Percentiles rank a stretch among this genome's conserved stretches.
phyloP scores from a whole-genome alignment of 208 protist genomes.

The Borovskyia barvae region DNA sequence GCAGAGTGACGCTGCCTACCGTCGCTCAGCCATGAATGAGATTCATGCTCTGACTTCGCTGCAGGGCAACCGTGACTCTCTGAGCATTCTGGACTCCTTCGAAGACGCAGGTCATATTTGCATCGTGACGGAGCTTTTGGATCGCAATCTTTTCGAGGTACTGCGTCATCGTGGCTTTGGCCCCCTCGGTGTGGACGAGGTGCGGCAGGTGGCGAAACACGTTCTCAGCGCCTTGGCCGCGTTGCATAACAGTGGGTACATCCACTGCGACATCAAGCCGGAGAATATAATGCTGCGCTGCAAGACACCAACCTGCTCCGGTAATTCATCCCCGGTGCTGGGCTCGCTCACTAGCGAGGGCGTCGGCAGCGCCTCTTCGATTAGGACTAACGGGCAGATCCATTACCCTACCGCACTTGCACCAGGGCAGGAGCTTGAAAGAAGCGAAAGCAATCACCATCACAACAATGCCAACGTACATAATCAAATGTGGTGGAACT shows the following conservation, averaged over 20 bases:
- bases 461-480: slow-evolving; percentile 18
- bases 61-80: slow-evolving; percentile 32
- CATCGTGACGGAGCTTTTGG: slow-evolving; percentile 81
- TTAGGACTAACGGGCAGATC: slow-evolving; percentile 23
- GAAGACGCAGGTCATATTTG: slow-evolving; percentile 78
- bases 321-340: slow-evolving; percentile 8
- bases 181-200: slow-evolving; percentile 51
- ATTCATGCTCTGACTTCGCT: slow-evolving; percentile 61
- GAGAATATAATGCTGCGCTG: slow-evolving; percentile 93
- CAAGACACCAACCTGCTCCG: slow-evolving; percentile 2
- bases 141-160: slow-evolving; percentile 74
- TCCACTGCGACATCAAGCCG: slow-evolving; percentile 98
- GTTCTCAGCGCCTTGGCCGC: slow-evolving; percentile 50
- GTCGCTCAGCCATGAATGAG: slow-evolving; percentile 80
- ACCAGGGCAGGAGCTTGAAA: slow-evolving; percentile 17
- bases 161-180: slow-evolving; percentile 44
- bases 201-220: slow-evolving; percentile 48
- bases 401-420: slow-evolving; percentile 15
- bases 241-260: slow-evolving; percentile 76
- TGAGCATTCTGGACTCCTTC: slow-evolving; percentile 72
- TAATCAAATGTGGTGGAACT: slow-evolving; percentile 27
- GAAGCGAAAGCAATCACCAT: slow-evolving; percentile 14
- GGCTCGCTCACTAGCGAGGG: slow-evolving; percentile 11
- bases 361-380: slow-evolving; percentile 14
- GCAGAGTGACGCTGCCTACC: slow-evolving; percentile 75